A percentile compares a stretch with the other conserved stretches of the same genome.
Evolutionary conservation across 495 filamentous ascomycete genomes (phyloP).

Genomic region (Penicillium atrosanguineum): DNA sequence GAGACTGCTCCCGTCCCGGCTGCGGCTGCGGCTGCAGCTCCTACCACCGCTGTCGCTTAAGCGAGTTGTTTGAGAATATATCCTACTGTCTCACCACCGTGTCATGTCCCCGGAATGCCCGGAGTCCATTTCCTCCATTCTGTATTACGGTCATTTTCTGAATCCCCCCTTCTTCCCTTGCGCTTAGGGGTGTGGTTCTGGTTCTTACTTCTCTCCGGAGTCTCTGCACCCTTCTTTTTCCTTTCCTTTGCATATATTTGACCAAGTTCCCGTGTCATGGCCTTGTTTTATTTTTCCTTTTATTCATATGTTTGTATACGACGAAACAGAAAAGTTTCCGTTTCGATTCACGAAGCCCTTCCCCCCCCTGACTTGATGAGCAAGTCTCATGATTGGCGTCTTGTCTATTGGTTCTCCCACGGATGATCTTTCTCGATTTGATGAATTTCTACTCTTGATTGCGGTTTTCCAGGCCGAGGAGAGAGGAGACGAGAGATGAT

Average conservation of each 20-base stretch:
- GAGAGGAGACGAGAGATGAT: conserved; percentile 16
- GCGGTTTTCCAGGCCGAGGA: conserved; percentile 30
- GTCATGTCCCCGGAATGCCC: conserved; percentile 20
- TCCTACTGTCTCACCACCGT: conserved; percentile 22
- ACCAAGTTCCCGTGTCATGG: conserved; percentile 13
- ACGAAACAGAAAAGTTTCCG: conserved; percentile 39
- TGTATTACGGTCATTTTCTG: conserved; percentile 36
- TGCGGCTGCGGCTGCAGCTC: conserved; percentile 47
- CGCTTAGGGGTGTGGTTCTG: background rate
- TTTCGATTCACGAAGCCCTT: conserved; percentile 29
- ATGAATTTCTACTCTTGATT: conserved; percentile 29
- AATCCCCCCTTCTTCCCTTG: conserved; percentile 7
- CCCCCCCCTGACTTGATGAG: conserved; percentile 10
- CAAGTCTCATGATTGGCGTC: conserved; percentile 49
- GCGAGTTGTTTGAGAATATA: conserved; percentile 1
- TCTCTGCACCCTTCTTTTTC: conserved; percentile 32
- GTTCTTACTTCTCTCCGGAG: conserved; percentile 24
- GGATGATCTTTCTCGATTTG: conserved; percentile 31
- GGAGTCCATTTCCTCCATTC: conserved; percentile 27
- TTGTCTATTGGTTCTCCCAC: conserved; percentile 36
- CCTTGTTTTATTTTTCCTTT: conserved; percentile 4
- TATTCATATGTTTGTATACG: conserved; percentile 31
- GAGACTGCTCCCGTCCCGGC: conserved; percentile 38
- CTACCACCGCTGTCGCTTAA: conserved; percentile 59
- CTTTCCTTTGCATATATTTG: conserved; percentile 47